Conservation (phyloP, 2,329 filamentous ascomycete species). For the Cladosporium velox region DNA sequence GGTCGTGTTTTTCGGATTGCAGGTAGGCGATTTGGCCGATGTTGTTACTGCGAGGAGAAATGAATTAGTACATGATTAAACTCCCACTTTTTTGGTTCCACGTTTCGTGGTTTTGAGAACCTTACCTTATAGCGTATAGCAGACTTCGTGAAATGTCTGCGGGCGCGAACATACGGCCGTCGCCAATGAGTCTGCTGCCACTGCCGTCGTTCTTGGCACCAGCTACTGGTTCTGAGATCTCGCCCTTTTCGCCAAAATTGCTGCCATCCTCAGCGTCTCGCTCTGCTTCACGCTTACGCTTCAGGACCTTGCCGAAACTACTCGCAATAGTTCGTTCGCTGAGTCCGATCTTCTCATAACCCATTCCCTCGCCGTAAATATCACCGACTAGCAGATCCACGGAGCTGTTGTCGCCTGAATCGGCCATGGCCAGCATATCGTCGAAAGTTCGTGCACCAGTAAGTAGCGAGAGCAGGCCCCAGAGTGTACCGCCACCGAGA, state of each 20-base stretch:
- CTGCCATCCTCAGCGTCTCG: constrained; percentile 72
- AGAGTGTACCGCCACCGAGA: constrained; percentile 93
- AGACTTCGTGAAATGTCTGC: constrained; percentile 89
- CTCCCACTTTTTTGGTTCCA: neutral
- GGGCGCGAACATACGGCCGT: constrained; percentile 64
- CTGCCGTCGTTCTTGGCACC: constrained; percentile 35
- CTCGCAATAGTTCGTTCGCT: constrained; percentile 95
- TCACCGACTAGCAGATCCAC: constrained; percentile 98
- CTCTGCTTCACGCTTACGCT: constrained; percentile 84
- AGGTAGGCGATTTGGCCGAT: constrained; percentile 97
- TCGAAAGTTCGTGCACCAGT: constrained; percentile 96
- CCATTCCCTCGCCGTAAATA: constrained; percentile 95
- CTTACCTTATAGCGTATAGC: constrained; percentile 79
- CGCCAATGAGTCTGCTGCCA: constrained; percentile 37
- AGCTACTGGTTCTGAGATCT: constrained; percentile 30
- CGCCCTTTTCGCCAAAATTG: constrained; percentile 47
- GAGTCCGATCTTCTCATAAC: constrained; percentile 93
- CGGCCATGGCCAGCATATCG: constrained; percentile 92
- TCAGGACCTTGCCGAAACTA: constrained; percentile 95
- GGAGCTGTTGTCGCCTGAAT: constrained; percentile 84
- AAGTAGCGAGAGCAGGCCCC: constrained; percentile 87
- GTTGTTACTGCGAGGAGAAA: constrained; percentile 71
- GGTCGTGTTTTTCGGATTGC: constrained; percentile 90
- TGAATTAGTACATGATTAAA: neutral
- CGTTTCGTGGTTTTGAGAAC: neutral